Evolutionary conservation across 1,284 basidiomycete genomes (phyloP).

Genomic region (Boletus sp.): DNA sequence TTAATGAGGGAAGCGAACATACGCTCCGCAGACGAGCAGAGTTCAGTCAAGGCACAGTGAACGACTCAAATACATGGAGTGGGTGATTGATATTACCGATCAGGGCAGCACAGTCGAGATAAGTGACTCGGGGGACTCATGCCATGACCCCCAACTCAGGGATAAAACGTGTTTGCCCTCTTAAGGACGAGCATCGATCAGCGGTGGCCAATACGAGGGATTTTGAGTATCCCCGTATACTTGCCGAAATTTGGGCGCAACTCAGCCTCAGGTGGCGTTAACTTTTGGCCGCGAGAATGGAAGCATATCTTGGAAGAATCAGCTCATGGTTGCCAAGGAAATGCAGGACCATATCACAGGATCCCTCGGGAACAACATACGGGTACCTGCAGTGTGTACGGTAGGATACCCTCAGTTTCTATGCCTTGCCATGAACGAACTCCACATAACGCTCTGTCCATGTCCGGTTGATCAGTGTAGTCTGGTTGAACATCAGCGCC

Average conservation of each 20-base stretch:
- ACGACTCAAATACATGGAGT: not conserved
- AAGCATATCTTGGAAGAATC: not conserved
- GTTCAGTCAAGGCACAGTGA: slow-evolving; percentile 11
- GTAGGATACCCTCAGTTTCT: slow-evolving; percentile 3
- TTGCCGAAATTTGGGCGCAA: too few species aligned
- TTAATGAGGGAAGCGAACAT: slow-evolving; percentile 15
- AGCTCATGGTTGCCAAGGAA: not conserved
- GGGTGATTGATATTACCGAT: not conserved
- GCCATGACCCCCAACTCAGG: slow-evolving; percentile 1
- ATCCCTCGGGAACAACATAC: not conserved
- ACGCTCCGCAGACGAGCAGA: slow-evolving; percentile 1
- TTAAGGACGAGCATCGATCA: slow-evolving; percentile 1
- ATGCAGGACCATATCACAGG: not conserved
- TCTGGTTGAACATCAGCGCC: slow-evolving; percentile 8
- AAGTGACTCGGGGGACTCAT: not conserved
- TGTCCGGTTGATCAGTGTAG: slow-evolving; percentile 19
- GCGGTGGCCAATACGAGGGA: not conserved
- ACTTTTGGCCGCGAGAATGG: slow-evolving; percentile 2
- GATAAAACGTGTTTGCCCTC: slow-evolving; percentile 16
- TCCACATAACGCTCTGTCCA: slow-evolving; percentile 31
- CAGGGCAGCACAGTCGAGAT: not conserved
- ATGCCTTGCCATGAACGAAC: slow-evolving; percentile 15
- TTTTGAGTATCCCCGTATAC: not conserved
- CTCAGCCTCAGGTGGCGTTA: not conserved
- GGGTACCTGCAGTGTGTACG: slow-evolving; percentile 4